A percentile compares a stretch with the other conserved stretches of the same genome.
Evolutionary conservation across 2,329 filamentous ascomycete species (phyloP).

Genomic region (Colletotrichum orbiculare): DNA sequence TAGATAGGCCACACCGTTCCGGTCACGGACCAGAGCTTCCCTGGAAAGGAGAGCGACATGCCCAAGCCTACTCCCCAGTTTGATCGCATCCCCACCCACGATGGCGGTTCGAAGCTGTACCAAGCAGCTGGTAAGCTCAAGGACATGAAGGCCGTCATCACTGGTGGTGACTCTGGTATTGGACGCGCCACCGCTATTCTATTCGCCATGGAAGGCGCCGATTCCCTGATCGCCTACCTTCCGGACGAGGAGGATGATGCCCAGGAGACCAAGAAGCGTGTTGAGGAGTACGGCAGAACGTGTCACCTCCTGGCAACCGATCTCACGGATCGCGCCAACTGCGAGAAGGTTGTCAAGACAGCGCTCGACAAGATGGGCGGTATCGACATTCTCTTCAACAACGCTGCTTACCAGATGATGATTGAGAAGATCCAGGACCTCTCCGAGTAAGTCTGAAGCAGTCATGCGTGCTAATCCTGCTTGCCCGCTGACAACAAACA

Average conservation of each 20-base stretch:
- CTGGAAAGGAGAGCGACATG: slow-evolving; percentile 60
- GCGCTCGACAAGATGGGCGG: slow-evolving; percentile 73
- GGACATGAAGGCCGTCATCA: slow-evolving; percentile 82
- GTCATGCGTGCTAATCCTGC: slow-evolving; percentile 15
- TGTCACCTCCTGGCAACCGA: slow-evolving; percentile 74
- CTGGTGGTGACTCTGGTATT: slow-evolving; percentile 84
- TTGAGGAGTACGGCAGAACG: slow-evolving; percentile 74
- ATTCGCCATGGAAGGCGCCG: slow-evolving; percentile 84
- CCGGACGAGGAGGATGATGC: slow-evolving; percentile 82
- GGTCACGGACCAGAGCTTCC: slow-evolving; percentile 54
- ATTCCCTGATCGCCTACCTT: slow-evolving; percentile 78
- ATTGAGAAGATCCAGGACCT: slow-evolving; percentile 77
- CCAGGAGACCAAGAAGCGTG: slow-evolving; percentile 75
- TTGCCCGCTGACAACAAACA: not conserved
- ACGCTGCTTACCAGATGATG: slow-evolving; percentile 77
- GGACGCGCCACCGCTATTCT: slow-evolving; percentile 80
- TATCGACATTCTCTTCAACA: slow-evolving; percentile 81
- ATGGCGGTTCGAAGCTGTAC: slow-evolving; percentile 77
- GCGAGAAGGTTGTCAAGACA: slow-evolving; percentile 74
- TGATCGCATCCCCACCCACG: slow-evolving; percentile 73
- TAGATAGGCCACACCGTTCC: slow-evolving; percentile 51
- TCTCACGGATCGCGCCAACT: slow-evolving; percentile 73
- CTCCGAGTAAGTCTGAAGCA: slow-evolving; percentile 64
- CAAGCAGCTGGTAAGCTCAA: slow-evolving; percentile 80
- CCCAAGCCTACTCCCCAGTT: slow-evolving; percentile 66